phyloP scores from a whole-genome alignment of 2,329 filamentous ascomycete genomes.

The Alternaria infectoria region DNA sequence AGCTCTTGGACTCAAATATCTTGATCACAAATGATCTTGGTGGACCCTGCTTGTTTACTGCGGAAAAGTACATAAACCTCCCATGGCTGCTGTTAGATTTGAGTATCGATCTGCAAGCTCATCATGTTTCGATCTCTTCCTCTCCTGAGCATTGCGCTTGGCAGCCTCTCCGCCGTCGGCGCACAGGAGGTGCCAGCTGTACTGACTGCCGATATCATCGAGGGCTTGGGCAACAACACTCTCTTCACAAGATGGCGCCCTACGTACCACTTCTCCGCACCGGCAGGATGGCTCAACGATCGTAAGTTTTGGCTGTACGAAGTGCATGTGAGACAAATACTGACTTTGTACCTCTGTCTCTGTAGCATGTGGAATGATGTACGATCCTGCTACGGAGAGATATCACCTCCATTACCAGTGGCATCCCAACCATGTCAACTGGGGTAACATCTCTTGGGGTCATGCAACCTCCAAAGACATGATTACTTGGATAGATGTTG shows the following conservation, averaged over 20 bases:
- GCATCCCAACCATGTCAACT: conserved; percentile 56
- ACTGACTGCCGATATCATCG: conserved; percentile 36
- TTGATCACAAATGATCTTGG: conserved; percentile 22
- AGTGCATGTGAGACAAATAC: background rate
- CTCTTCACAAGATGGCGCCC: conserved; percentile 58
- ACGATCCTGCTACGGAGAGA: conserved; percentile 54
- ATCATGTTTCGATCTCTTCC: conserved; percentile 32
- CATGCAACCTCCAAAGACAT: conserved; percentile 60
- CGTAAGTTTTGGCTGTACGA: background rate
- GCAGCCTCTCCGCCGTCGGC: conserved; percentile 16
- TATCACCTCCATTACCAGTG: conserved; percentile 64
- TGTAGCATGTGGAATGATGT: conserved; percentile 50
- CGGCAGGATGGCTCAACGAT: conserved; percentile 57
- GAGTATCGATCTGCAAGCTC: conserved; percentile 6
- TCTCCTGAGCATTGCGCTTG: conserved; percentile 35
- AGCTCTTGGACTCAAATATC: conserved; percentile 14
- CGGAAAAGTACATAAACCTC: conserved; percentile 22
- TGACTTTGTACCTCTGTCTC: background rate
- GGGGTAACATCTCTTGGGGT: conserved; percentile 54
- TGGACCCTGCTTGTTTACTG: conserved; percentile 9
- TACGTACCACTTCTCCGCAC: conserved; percentile 55
- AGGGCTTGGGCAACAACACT: conserved; percentile 53
- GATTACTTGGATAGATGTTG: conserved; percentile 53
- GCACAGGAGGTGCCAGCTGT: conserved; percentile 36
- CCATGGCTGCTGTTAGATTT: conserved; percentile 3